phyloP scores from a whole-genome alignment of 306 rosid species.

The Rosa lucieae region DNA sequence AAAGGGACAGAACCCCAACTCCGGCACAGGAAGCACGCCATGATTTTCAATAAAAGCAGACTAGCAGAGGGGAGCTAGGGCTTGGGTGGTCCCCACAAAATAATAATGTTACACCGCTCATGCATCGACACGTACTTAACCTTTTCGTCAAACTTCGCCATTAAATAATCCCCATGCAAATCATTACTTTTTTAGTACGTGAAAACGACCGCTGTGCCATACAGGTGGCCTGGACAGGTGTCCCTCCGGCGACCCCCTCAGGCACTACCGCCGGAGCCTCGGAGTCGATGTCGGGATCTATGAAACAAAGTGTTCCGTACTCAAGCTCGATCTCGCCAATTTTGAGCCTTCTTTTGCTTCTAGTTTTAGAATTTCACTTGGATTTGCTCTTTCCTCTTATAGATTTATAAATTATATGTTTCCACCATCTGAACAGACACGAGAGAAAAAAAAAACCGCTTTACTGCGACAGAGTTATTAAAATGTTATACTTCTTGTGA shows the following conservation, averaged over 20 bases:
- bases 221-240: slow-evolving; percentile 49
- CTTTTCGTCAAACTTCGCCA: slow-evolving; percentile 40
- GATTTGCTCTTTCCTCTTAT: background rate
- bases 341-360: slow-evolving; percentile 9
- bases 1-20: slow-evolving; percentile 10
- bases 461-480: slow-evolving; percentile 11
- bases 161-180: slow-evolving; percentile 52
- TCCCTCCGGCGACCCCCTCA: slow-evolving; percentile 25
- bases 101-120: slow-evolving; percentile 22
- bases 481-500: slow-evolving; percentile 12
- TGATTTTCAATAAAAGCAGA: slow-evolving; percentile 40
- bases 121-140: slow-evolving; percentile 40
- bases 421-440: background rate
- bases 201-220: slow-evolving; percentile 30
- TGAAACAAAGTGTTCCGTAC: slow-evolving; percentile 12
- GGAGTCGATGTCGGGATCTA: slow-evolving; percentile 36
- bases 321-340: background rate
- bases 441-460: background rate
- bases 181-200: slow-evolving; percentile 40
- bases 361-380: background rate
- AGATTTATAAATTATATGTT: background rate
- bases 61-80: background rate
- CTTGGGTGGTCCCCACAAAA: slow-evolving; percentile 36
- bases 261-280: slow-evolving; percentile 26
- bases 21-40: slow-evolving; percentile 57